phyloP scores from a whole-genome alignment of 192 early-diverging fungal species.

The Pilobolus umbonatus region DNA sequence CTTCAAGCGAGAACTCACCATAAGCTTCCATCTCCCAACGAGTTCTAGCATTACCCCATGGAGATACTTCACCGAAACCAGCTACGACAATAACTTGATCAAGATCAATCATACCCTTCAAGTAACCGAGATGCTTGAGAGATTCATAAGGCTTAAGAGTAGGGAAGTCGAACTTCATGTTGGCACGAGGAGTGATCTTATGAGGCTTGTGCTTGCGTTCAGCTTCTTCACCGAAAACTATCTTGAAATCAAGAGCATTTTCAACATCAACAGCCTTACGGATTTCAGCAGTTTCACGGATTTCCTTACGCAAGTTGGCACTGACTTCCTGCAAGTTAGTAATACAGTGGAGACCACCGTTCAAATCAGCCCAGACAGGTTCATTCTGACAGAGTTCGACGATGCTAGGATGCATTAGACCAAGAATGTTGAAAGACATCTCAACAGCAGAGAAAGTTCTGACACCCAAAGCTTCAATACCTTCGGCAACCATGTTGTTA shows the following conservation, averaged over 20 bases:
- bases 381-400: conserved; percentile 65
- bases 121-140: conserved; percentile 55
- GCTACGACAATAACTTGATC: conserved; percentile 90
- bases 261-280: conserved; percentile 80
- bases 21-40: conserved; percentile 96
- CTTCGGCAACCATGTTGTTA: conserved; percentile 87
- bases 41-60: conserved; percentile 85
- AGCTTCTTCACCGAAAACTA: conserved; percentile 66
- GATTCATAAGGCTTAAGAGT: conserved; percentile 54
- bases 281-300: conserved; percentile 83
- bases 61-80: conserved; percentile 92
- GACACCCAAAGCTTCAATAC: conserved; percentile 81
- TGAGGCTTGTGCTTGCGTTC: conserved; percentile 55
- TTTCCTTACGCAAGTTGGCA: conserved; percentile 65
- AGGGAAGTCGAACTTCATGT: conserved; percentile 84
- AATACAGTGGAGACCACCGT: conserved; percentile 87
- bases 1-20: conserved; percentile 83
- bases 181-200: conserved; percentile 78
- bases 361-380: conserved; percentile 86
- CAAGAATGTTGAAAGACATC: conserved; percentile 92
- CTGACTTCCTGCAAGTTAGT: conserved; percentile 78
- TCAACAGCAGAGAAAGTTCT: conserved; percentile 89
- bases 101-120: conserved; percentile 79
- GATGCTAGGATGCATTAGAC: conserved; percentile 78
- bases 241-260: conserved; percentile 72